phyloP scores from a whole-genome alignment of 176 grass and related monocot species.

The Areca catechu region DNA sequence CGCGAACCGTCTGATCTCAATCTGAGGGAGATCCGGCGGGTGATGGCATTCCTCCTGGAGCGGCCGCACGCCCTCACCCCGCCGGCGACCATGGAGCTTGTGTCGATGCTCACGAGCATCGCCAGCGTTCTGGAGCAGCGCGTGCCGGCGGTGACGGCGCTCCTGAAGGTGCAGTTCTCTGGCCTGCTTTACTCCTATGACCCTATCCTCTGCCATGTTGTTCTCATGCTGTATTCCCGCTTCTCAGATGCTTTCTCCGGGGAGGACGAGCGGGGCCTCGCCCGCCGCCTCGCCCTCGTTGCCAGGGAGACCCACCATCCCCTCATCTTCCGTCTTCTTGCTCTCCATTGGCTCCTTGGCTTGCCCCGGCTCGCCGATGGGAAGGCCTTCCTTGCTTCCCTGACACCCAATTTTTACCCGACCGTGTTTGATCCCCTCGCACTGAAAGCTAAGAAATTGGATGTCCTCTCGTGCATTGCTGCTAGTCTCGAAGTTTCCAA shows the following conservation, averaged over 20 bases:
- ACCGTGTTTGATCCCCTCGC: slow-evolving; percentile 63
- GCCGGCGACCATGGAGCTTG: slow-evolving; percentile 46
- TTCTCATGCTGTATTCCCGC: slow-evolving; percentile 48
- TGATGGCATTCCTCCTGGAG: slow-evolving; percentile 65
- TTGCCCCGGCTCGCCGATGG: slow-evolving; percentile 24
- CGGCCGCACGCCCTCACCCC: slow-evolving; percentile 68
- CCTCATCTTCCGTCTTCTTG: slow-evolving; percentile 49
- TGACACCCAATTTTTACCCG: slow-evolving; percentile 45
- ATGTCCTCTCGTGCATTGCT: slow-evolving; percentile 46
- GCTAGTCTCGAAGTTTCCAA: slow-evolving; percentile 4
- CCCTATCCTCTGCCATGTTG: slow-evolving; percentile 54
- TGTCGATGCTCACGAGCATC: slow-evolving; percentile 44
- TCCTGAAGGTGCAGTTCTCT: slow-evolving; percentile 83
- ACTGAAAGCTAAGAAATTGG: slow-evolving; percentile 82
- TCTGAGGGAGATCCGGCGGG: slow-evolving; percentile 63
- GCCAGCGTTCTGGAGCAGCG: slow-evolving; percentile 41
- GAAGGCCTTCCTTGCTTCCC: slow-evolving; percentile 11
- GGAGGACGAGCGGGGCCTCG: slow-evolving; percentile 45
- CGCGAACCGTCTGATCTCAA: slow-evolving; percentile 52
- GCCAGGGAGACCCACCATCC: slow-evolving; percentile 47
- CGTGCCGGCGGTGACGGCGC: slow-evolving; percentile 50
- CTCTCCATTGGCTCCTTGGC: slow-evolving; percentile 74
- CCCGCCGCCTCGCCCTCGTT: slow-evolving; percentile 40
- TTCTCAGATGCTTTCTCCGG: slow-evolving; percentile 62
- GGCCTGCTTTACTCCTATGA: slow-evolving; percentile 59